These are phyloP conservation scores for Dysphania ambrosioides DNA, from an alignment of 148 eudicot species.

Conservation along the genomic window DNA sequence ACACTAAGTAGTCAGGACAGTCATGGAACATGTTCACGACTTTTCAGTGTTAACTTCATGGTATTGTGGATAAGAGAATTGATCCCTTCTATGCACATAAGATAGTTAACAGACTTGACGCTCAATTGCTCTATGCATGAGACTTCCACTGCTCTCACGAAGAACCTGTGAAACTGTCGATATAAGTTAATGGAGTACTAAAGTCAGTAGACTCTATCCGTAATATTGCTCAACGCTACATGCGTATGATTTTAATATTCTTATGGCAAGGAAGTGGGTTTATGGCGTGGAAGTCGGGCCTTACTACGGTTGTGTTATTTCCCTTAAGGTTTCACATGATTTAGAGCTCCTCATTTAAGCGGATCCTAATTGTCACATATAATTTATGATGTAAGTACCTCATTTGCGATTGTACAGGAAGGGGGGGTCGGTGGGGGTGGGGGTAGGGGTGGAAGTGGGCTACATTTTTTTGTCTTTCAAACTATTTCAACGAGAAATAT, in stretches of 20 bases:
- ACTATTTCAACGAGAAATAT: too few species aligned
- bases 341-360: neutral
- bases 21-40: conserved; percentile 7
- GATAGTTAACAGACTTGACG: neutral
- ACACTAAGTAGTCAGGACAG: neutral
- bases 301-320: neutral
- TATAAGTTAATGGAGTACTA: neutral
- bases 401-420: neutral
- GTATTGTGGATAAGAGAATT: neutral
- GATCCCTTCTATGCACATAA: neutral
- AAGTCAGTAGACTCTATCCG: too few species aligned
- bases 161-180: neutral
- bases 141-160: neutral
- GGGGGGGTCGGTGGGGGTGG: neutral
- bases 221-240: too few species aligned
- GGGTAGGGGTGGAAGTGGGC: neutral
- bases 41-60: neutral
- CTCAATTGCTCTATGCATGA: neutral
- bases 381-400: neutral
- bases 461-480: too few species aligned
- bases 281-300: neutral
- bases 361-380: neutral
- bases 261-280: neutral
- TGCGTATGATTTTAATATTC: neutral
- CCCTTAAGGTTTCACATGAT: neutral